Base-by-base conservation (phyloP, 192 early-diverging fungal genomes). In the Podila verticillata region DNA sequence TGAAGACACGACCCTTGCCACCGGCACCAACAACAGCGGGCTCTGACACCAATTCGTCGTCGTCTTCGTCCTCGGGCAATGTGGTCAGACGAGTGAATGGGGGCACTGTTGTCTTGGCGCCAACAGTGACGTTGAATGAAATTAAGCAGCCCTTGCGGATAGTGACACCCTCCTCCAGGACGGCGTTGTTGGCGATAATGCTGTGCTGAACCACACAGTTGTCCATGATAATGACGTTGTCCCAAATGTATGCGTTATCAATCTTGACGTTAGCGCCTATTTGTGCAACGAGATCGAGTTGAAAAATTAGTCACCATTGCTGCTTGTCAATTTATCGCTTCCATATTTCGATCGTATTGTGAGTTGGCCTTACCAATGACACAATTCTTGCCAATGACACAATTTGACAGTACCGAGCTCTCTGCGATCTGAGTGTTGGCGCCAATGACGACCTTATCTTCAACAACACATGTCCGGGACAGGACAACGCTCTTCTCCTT, bases 171-270 rank as follows among this genome's bases (percentile, higher is more conserved):
- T 92, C 85, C 62, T 89, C 73, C 19, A 99, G 66, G 7, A 80
- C 72, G 0, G 91, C 95, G 57, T 88, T 78, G 63, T 92, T 83
- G 5, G 92, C 97, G 35, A 99, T 61, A 58, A 99, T 96, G 15
- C 91, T 89, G 22, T 86, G 68, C 35, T 85, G 81, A 24, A 99
- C 84, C 10, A 73, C 73, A 61, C 90, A 92, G 68, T 91, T 88
- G 68, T 92, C 85, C 31, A 82, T 92, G 51, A 98, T 90, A 20
- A 72, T 83, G 15, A 89, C 87, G 61, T 87, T 85, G 73, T 96
- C 93, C 93, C 95, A 97, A 63, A 99, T 84, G 63, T 96, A 97
- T 7, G 94, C 91, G 31, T 91, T 92, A 32, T 95, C 85, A 54
- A 99, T 91, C 36, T 83, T 78, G 17, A 95, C 93, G 71, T 93